Conservation (phyloP, 129 eudicot genomes). For the Apium graveolens region DNA sequence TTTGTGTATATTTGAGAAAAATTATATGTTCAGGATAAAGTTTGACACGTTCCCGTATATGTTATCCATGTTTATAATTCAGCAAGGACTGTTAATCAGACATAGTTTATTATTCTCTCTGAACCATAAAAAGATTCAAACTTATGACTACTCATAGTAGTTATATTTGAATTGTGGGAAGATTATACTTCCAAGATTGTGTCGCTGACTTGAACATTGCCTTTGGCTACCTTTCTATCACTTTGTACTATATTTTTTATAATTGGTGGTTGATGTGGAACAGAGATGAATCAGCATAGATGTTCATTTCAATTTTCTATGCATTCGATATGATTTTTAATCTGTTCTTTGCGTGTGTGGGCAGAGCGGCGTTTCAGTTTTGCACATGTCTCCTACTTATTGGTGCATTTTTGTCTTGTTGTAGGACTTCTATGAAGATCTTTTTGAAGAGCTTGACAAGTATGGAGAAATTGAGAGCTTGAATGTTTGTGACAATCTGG, state of each 20-base stretch:
- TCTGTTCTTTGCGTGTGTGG: not conserved
- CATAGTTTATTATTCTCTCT: not conserved
- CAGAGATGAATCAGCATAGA: not conserved
- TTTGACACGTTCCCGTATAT: not conserved
- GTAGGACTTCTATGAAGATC: slow-evolving; percentile 32
- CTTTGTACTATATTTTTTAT: too few species aligned
- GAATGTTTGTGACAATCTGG: slow-evolving; percentile 37
- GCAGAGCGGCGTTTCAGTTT: too few species aligned
- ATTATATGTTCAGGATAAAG: too few species aligned
- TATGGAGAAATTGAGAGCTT: slow-evolving; percentile 37
- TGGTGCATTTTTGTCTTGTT: not conserved
- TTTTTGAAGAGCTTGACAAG: slow-evolving; percentile 32
- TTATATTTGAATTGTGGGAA: too few species aligned
- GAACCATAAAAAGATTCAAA: not conserved
- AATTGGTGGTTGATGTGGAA: not conserved
- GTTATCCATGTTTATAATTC: too few species aligned
- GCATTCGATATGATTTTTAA: not conserved
- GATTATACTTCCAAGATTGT: not conserved
- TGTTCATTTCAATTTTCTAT: not conserved
- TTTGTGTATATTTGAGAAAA: too few species aligned
- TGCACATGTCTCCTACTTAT: not conserved
- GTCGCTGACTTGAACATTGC: too few species aligned
- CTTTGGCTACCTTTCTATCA: too few species aligned
- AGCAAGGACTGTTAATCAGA: not conserved
- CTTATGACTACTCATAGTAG: not conserved